phyloP scores from a whole-genome alignment of 306 rosid genomes.

The Arachis stenosperma region DNA sequence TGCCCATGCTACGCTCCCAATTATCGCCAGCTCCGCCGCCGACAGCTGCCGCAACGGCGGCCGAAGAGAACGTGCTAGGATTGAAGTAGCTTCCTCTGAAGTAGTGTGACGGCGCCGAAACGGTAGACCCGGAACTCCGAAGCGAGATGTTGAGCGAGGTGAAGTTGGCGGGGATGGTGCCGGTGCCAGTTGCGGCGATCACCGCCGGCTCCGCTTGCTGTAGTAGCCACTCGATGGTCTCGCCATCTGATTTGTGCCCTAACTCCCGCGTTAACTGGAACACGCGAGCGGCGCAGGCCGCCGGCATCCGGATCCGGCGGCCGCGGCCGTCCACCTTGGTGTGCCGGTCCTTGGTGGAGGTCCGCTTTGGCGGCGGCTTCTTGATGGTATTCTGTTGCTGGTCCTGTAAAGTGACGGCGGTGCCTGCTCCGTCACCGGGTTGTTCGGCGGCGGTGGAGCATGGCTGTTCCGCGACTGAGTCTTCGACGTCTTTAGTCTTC shows the following conservation, averaged over 20 bases:
- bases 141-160: constrained; percentile 91
- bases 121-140: constrained; percentile 89
- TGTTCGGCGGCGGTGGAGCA: constrained; percentile 48
- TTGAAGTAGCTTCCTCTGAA: constrained; percentile 58
- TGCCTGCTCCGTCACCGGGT: neutral
- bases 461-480: constrained; percentile 42
- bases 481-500: constrained; percentile 45
- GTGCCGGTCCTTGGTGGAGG: constrained; percentile 84
- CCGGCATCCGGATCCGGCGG: constrained; percentile 99
- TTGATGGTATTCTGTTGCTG: constrained; percentile 28
- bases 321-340: constrained; percentile 96
- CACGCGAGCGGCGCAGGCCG: constrained; percentile 92
- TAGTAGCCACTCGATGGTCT: constrained; percentile 93
- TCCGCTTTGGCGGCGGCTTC: constrained; percentile 67
- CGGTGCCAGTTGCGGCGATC: constrained; percentile 93
- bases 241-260: constrained; percentile 94
- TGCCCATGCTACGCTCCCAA: constrained; percentile 51
- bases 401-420: neutral
- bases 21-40: constrained; percentile 21
- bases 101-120: constrained; percentile 89
- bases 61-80: constrained; percentile 44
- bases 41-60: constrained; percentile 37
- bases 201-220: constrained; percentile 94
- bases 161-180: constrained; percentile 93
- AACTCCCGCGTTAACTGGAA: constrained; percentile 89